These are phyloP conservation scores for Begonia peltatifolia DNA, from an alignment of 306 rosid genomes.

Conservation along the genomic window DNA sequence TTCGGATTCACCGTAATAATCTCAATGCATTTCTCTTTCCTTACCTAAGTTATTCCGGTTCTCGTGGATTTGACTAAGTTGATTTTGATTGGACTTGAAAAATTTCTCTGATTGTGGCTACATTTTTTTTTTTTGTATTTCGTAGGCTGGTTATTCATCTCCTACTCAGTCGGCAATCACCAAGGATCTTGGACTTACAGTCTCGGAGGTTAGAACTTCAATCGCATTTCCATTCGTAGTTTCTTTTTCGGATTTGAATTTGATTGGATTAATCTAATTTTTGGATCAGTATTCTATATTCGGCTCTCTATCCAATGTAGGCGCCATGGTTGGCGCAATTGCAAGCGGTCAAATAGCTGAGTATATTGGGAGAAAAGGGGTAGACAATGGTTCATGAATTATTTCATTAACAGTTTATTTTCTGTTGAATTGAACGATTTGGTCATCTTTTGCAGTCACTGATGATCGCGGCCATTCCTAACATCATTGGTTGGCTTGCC, in stretches of 20 bases:
- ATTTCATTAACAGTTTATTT: background rate
- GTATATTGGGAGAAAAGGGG: slow-evolving; percentile 95
- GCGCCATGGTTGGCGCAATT: slow-evolving; percentile 98
- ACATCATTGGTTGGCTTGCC: slow-evolving; percentile 76
- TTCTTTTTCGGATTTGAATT: background rate
- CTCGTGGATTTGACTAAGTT: background rate
- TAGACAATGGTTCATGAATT: slow-evolving; percentile 13
- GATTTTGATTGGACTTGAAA: background rate
- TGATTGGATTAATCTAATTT: slow-evolving; percentile 13
- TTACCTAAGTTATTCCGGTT: no score
- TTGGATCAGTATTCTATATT: slow-evolving; percentile 59
- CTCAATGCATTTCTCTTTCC: background rate
- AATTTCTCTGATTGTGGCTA: background rate
- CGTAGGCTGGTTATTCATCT: slow-evolving; percentile 77
- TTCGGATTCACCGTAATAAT: slow-evolving; percentile 84
- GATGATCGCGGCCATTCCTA: slow-evolving; percentile 87
- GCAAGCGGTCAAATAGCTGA: slow-evolving; percentile 95
- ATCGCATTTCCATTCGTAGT: slow-evolving; percentile 3
- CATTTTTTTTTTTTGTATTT: background rate
- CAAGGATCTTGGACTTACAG: slow-evolving; percentile 65
- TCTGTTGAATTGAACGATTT: slow-evolving; percentile 6
- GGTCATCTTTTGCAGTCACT: slow-evolving; percentile 50
- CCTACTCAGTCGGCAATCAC: slow-evolving; percentile 86
- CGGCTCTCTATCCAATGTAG: slow-evolving; percentile 91
- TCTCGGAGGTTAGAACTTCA: slow-evolving; percentile 53